These are phyloP conservation scores for Prillingera fragicola DNA, from an alignment of 1,284 basidiomycete genomes.

Conservation along the genomic window DNA sequence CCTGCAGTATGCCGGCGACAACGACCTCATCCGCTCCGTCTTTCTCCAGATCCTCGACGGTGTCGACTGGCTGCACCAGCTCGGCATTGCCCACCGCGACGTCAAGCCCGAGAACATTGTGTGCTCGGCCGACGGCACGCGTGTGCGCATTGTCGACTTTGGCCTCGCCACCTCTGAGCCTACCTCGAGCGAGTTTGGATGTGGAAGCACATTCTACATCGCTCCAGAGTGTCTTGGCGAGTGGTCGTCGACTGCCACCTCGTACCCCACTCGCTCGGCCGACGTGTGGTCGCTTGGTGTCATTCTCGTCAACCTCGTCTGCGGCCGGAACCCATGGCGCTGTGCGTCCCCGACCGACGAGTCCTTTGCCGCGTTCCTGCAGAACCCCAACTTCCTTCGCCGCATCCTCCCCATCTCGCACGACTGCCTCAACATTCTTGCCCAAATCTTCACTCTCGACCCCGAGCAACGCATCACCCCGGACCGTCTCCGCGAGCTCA, in stretches of 20 bases:
- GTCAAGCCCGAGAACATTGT: conserved; percentile 98
- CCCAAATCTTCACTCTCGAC: conserved; percentile 59
- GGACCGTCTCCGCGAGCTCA: conserved; percentile 57
- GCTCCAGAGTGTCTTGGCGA: conserved; percentile 81
- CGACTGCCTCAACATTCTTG: conserved; percentile 52
- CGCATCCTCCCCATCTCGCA: conserved; percentile 61
- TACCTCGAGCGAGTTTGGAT: conserved; percentile 84
- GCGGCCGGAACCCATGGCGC: conserved; percentile 82
- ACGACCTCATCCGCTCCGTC: conserved; percentile 74
- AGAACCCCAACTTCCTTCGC: conserved; percentile 62
- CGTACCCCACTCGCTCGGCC: conserved; percentile 66
- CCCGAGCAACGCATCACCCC: conserved; percentile 57
- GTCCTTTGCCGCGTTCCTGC: conserved; percentile 63
- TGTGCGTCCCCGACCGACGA: conserved; percentile 65
- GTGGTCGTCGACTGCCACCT: conserved; percentile 48
- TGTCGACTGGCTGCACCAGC: conserved; percentile 69
- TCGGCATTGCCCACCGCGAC: conserved; percentile 87
- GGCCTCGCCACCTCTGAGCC: conserved; percentile 89
- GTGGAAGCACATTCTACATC: conserved; percentile 49
- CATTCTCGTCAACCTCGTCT: conserved; percentile 81
- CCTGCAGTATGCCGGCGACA: conserved; percentile 64
- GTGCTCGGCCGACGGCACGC: conserved; percentile 67
- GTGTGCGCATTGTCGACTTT: conserved; percentile 91
- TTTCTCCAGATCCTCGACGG: conserved; percentile 91
- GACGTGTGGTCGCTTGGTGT: conserved; percentile 95